Base-by-base conservation (phyloP, 2,329 filamentous ascomycete species). In the Sclerotinia glacialis region DNA sequence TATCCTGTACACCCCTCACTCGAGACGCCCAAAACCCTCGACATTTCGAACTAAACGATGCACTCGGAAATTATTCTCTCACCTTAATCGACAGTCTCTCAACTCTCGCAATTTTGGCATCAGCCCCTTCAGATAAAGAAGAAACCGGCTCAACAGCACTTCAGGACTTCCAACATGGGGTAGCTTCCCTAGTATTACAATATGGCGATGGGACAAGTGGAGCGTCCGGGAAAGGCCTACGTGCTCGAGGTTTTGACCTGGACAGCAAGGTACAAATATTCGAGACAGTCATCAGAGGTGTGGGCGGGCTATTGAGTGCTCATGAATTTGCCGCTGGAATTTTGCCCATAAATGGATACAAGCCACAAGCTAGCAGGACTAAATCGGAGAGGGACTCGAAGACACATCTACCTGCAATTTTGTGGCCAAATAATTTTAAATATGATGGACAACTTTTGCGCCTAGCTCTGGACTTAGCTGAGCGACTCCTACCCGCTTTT, bases 251-350 rank as follows among this genome's bases (percentile, higher is more conserved):
- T 0, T 99, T 99, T 74, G 92, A 99, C 77, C 82, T 97, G 50
- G 94, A 99, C 78, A 97, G 93, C 80, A 99, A 98, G 79, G 95
- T 99, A 2, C 94, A 99, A 79, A 92, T 99, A 49, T 99, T 99
- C 75, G 95, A 99, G 80, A 98, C 94, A 0, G 94, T 97, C 46
- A 99, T 99, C 72, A 86, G 95, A 67, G 95, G 94, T 21, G 86
- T 96, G 55, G 95, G 95, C 18, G 95, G 95, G 0, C 81, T 99
- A 66, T 80, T 99, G 71, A 97, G 93, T 74, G 93, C 94, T 2
- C 95, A 99, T 79, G 80, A 97, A 52, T 99, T 99, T 77, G 94
- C 95, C 16, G 83, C 93, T 28, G 95, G 93, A 44, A 93, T 96
- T 67, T 79, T 99, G 66, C 95, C 95, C 0, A 97, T 98, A 65